A percentile compares a stretch with the other conserved stretches of the same genome.
Conservation (phyloP, 257 asterid genomes). For the Solanum lycopersicoides region DNA sequence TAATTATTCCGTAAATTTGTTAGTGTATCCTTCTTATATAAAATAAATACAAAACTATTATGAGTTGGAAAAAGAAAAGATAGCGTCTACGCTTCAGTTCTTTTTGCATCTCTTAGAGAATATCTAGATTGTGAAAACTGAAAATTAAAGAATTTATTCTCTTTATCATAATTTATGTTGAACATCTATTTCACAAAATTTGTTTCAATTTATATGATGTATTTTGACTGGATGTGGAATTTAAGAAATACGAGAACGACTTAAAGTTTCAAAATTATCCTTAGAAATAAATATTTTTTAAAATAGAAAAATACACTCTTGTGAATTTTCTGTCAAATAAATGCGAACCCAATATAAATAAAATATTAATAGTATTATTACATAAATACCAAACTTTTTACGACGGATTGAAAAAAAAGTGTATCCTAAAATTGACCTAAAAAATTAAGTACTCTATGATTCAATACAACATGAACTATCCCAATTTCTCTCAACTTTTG, state of each 20-base stretch:
- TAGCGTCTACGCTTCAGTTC: not conserved
- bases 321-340: not conserved
- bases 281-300: not conserved
- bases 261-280: not conserved
- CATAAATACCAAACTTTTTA: not conserved
- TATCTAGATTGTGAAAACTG: not conserved
- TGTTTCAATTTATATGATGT: not conserved
- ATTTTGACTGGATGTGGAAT: not conserved
- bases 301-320: not conserved
- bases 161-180: not conserved
- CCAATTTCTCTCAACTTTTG: not conserved
- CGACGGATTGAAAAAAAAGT: not conserved
- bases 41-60: not conserved
- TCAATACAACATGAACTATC: not conserved
- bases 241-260: not conserved
- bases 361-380: not conserved
- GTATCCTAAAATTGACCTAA: not conserved
- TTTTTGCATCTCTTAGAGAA: not conserved
- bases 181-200: not conserved
- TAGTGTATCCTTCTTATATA: not conserved
- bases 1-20: not conserved
- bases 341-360: not conserved
- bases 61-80: not conserved
- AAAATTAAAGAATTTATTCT: too few relatives aligned
- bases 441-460: not conserved